These are phyloP conservation scores for Penicillium dipodomyicola DNA, from an alignment of 495 filamentous ascomycete genomes.

Conservation along the genomic window DNA sequence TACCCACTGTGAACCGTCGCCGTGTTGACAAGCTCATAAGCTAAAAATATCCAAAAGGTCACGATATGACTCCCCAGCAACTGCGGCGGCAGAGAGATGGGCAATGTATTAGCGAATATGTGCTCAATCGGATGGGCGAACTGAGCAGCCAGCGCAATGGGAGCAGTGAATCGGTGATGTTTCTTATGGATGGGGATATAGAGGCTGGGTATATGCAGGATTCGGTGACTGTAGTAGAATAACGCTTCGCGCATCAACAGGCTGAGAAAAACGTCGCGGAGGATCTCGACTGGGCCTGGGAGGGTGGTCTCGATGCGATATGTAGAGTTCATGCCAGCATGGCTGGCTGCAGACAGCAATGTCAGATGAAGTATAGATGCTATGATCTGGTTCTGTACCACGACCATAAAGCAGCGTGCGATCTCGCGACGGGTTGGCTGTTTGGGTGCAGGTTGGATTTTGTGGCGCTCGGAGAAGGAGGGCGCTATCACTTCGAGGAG, in stretches of 20 bases:
- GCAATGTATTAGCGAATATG: conserved; percentile 52
- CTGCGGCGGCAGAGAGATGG: conserved; percentile 52
- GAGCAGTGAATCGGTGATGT: conserved; percentile 59
- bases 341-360: conserved; percentile 24
- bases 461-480: conserved; percentile 50
- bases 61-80: conserved; percentile 47
- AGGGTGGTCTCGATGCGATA: conserved; percentile 36
- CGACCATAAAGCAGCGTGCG: conserved; percentile 43
- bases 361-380: conserved; percentile 36
- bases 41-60: conserved; percentile 52
- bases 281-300: conserved; percentile 35
- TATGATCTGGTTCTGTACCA: conserved; percentile 47
- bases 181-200: conserved; percentile 55
- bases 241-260: conserved; percentile 48
- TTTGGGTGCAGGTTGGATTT: conserved; percentile 53
- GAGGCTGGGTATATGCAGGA: conserved; percentile 50
- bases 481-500: conserved; percentile 44
- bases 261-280: conserved; percentile 45
- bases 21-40: conserved; percentile 48
- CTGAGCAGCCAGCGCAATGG: conserved; percentile 56
- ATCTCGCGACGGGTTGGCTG: conserved; percentile 49
- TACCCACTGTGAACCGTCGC: conserved; percentile 55
- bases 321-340: conserved; percentile 18
- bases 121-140: conserved; percentile 60
- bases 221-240: conserved; percentile 57